Evolutionary conservation across 2,329 filamentous ascomycete genomes (phyloP), one percentile per base, ranked within the genome.

Genomic region (Nemania bipapillata): DNA sequence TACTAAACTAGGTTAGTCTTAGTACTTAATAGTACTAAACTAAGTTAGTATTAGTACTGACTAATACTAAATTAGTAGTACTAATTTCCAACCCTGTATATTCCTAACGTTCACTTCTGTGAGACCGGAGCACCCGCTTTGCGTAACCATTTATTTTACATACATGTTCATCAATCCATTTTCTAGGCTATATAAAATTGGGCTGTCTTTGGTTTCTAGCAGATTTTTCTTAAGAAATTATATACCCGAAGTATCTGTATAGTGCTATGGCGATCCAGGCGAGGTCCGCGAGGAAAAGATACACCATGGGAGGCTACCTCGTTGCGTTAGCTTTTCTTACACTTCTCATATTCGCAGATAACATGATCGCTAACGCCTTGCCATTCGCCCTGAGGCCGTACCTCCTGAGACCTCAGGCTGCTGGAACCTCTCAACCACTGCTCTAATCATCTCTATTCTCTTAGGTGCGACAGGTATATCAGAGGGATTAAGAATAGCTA

Each of bases 291-390:
- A 26, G 7, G 37, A 45, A 53, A 7, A 49, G 20, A 40, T 30
- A 12, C 47, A 3, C 20, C 8, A 35, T 26, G 9, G 52, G 20
- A 22, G 45, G 30, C 28, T 35, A 28, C 37, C 28, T 54, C 17
- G n/a, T 54, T 28, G 30, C 24, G 20, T 8, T 58, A 4, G 30
- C 12, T 49, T 50, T 63, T 24, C 65, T 67, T 8, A 17, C 35
- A 35, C 37, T 67, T n/a, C 53, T 67, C 47, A 63, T 59, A n/a
- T 49, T 63, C 28, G 65, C 59, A 12, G 65, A 67, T 37, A 63
- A 30, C 24, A 26, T 61, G 20, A 20, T 63, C 28, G n/a, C 24
- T 26, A 63, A 63, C 20, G 22, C 59, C 30, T 15, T 63, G 22
- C 59, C 59, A 40, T 24, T 59, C n/a, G n/a, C 22, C 7, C 28